Evolutionary conservation across 2,329 filamentous ascomycete species (phyloP).

Genomic region (Lachnellula arida): DNA sequence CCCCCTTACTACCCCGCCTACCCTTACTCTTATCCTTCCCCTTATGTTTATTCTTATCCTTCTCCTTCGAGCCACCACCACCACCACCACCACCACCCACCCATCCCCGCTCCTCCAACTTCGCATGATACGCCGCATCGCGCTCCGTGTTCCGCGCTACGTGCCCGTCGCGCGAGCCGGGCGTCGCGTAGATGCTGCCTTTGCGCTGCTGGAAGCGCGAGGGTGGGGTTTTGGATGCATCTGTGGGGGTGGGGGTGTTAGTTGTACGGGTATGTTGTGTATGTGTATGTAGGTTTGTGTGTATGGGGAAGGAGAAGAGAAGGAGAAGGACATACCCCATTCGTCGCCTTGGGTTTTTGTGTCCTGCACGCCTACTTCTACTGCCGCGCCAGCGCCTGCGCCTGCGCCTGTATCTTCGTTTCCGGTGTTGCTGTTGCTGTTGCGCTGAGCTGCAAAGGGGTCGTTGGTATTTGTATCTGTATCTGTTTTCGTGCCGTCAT

Average conservation of each 20-base stretch:
- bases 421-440: no score
- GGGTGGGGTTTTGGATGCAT: constrained; percentile 63
- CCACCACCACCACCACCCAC: background rate
- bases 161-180: constrained; percentile 59
- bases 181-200: constrained; percentile 64
- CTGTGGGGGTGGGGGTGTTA: constrained; percentile 35
- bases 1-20: background rate
- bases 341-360: constrained; percentile 3
- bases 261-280: background rate
- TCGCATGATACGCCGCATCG: constrained; percentile 54
- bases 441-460: background rate
- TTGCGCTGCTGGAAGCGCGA: constrained; percentile 66
- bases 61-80: background rate
- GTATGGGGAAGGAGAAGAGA: background rate
- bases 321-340: constrained; percentile 7
- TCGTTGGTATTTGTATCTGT: background rate
- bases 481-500: no score
- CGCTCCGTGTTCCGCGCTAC: constrained; percentile 52
- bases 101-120: constrained; percentile 45
- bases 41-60: background rate
- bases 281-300: background rate
- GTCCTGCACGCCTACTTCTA: background rate
- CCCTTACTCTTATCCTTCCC: constrained; percentile 4
- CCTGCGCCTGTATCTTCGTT: background rate
- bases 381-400: no score